These are phyloP conservation scores for Mytilinidion resinicola DNA, from an alignment of 495 filamentous ascomycete genomes.

Conservation along the genomic window DNA sequence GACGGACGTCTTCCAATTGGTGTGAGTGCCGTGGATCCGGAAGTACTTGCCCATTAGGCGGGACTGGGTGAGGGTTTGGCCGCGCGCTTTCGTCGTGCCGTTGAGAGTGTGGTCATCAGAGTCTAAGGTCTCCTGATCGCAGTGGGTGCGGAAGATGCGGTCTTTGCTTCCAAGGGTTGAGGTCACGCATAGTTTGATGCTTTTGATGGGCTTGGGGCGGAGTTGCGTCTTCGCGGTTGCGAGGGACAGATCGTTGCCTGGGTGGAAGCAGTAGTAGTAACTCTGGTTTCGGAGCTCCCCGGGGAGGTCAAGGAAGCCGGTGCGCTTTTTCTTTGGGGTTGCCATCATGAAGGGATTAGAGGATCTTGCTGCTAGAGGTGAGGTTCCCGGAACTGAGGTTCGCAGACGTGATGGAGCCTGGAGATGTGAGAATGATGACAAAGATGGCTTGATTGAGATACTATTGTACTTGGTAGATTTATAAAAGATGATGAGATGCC, in stretches of 20 bases:
- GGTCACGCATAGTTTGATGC: slow-evolving; percentile 1
- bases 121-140: background rate
- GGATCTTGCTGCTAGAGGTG: background rate
- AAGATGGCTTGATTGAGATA: background rate
- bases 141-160: too few species aligned
- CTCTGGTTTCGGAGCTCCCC: slow-evolving; percentile 21
- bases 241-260: slow-evolving; percentile 13
- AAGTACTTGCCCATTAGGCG: slow-evolving; percentile 10
- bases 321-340: background rate
- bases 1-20: slow-evolving; percentile 14
- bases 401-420: too few species aligned
- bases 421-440: background rate
- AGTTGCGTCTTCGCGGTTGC: slow-evolving; percentile 1
- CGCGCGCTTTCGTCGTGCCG: background rate
- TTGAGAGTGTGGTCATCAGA: background rate
- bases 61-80: slow-evolving; percentile 7
- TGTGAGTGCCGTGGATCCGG: slow-evolving; percentile 11
- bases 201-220: background rate
- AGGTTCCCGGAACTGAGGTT: too few species aligned
- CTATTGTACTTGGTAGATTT: too few species aligned
- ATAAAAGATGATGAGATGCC: too few species aligned
- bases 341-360: background rate
- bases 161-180: background rate
- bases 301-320: slow-evolving; percentile 17
- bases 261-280: slow-evolving; percentile 16